phyloP scores from a whole-genome alignment of 2,329 filamentous ascomycete genomes.

The Didymella keratinophila region DNA sequence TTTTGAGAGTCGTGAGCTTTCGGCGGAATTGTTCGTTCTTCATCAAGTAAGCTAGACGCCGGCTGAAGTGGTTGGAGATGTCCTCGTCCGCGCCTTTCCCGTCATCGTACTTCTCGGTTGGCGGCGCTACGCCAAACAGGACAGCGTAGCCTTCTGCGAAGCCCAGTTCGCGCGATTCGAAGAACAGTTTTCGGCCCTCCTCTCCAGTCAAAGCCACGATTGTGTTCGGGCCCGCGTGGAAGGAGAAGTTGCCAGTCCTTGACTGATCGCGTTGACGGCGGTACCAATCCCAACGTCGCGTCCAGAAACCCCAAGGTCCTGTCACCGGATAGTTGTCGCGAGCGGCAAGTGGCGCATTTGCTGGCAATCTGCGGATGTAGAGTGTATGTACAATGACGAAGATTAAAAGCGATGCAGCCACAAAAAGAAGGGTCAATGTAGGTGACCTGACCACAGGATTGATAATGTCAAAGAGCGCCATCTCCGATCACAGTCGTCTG shows the following conservation, averaged over 20 bases:
- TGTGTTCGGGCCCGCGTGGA: constrained; percentile 57
- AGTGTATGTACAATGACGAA: constrained; percentile 26
- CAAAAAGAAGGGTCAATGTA: constrained; percentile 22
- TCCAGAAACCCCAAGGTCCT: constrained; percentile 58
- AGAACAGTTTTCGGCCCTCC: constrained; percentile 54
- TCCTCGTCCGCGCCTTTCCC: constrained; percentile 24
- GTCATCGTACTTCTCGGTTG: constrained; percentile 23
- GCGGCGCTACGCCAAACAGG: constrained; percentile 35
- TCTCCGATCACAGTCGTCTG: not conserved
- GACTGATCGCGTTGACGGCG: constrained; percentile 42
- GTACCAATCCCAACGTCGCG: constrained; percentile 56
- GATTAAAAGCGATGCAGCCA: constrained; percentile 19
- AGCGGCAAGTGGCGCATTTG: constrained; percentile 33
- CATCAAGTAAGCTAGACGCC: constrained; percentile 31
- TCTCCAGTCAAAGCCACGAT: constrained; percentile 58
- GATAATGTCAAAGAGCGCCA: constrained; percentile 22
- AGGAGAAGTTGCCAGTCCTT: constrained; percentile 57
- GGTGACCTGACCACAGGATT: constrained; percentile 14
- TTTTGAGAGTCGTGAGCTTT: constrained; percentile 53
- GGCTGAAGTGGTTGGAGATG: constrained; percentile 31
- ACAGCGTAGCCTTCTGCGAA: constrained; percentile 53
- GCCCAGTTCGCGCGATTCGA: constrained; percentile 56
- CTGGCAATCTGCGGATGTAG: constrained; percentile 31
- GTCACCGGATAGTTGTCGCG: constrained; percentile 51
- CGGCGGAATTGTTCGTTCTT: constrained; percentile 41